phyloP scores from a whole-genome alignment of 1,139 yeast genomes.

The Kodamaea derodonti region DNA sequence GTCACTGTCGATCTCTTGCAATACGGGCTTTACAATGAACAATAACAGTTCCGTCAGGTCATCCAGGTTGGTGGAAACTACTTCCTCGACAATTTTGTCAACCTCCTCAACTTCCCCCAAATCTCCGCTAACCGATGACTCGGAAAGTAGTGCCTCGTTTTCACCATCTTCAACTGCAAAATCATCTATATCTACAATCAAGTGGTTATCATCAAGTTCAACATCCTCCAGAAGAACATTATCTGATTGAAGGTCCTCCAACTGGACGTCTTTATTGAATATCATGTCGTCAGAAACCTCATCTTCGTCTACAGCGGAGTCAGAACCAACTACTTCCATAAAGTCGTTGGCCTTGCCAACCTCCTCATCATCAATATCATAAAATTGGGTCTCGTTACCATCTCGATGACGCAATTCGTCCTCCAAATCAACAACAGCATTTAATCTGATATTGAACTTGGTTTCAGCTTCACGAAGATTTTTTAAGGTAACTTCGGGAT shows the following conservation, averaged over 20 bases:
- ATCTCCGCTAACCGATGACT: no score
- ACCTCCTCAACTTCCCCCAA: no score
- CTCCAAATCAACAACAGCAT: conserved; percentile 29
- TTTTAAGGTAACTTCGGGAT: conserved; percentile 26
- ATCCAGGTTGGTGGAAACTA: no score
- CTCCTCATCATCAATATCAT: not conserved
- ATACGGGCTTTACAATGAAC: no score
- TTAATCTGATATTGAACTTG: conserved; percentile 29
- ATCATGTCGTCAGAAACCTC: not conserved
- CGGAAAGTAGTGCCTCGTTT: conserved; percentile 4
- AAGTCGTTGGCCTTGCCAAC: not conserved
- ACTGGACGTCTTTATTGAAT: not conserved
- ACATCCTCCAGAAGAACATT: not conserved
- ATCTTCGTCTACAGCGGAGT: not conserved
- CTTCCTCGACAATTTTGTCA: no score
- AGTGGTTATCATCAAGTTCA: conserved; percentile 1
- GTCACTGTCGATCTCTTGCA: no score
- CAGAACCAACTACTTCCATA: not conserved
- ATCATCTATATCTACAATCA: conserved; percentile 1
- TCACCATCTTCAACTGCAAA: conserved; percentile 4
- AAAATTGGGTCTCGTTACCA: not conserved
- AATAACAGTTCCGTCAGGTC: no score
- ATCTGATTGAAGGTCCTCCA: not conserved
- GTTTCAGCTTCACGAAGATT: conserved; percentile 30
- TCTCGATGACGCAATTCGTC: conserved; percentile 12